A percentile compares a stretch with the other conserved stretches of the same genome.
phyloP scores from a whole-genome alignment of 2,329 filamentous ascomycete species.

The Pochonia chlamydosporia region DNA sequence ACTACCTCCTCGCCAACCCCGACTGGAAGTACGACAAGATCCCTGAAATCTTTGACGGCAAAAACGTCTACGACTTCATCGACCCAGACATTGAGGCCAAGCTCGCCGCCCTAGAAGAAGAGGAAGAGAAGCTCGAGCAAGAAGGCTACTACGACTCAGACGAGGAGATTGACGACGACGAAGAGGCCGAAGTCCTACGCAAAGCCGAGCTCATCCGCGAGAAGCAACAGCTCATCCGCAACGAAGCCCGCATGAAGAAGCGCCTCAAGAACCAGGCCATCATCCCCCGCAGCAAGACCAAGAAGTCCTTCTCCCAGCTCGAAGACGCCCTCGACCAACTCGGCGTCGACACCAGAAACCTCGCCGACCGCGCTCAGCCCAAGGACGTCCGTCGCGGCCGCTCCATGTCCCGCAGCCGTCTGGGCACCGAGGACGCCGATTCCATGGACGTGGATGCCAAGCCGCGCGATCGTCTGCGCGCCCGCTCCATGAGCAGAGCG shows the following conservation, averaged over 20 bases:
- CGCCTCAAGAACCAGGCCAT: slow-evolving; percentile 94
- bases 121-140: slow-evolving; percentile 86
- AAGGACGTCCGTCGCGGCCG: slow-evolving; percentile 64
- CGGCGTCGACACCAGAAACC: slow-evolving; percentile 74
- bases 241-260: slow-evolving; percentile 93
- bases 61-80: slow-evolving; percentile 96
- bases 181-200: slow-evolving; percentile 79
- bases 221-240: slow-evolving; percentile 87
- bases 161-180: slow-evolving; percentile 74
- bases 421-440: slow-evolving; percentile 58
- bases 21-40: slow-evolving; percentile 97
- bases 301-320: slow-evolving; percentile 82
- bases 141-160: slow-evolving; percentile 94
- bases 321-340: slow-evolving; percentile 78
- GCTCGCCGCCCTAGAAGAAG: slow-evolving; percentile 84
- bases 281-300: slow-evolving; percentile 76
- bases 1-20: slow-evolving; percentile 79
- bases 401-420: slow-evolving; percentile 56
- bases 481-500: slow-evolving; percentile 68
- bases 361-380: slow-evolving; percentile 66
- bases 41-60: slow-evolving; percentile 88
- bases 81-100: slow-evolving; percentile 96
- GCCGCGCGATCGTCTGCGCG: slow-evolving; percentile 56
- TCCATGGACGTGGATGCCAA: slow-evolving; percentile 69
- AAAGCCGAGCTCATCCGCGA: slow-evolving; percentile 95